These are phyloP conservation scores for Petunia secreta DNA, from an alignment of 257 asterid species.

Conservation along the genomic window DNA sequence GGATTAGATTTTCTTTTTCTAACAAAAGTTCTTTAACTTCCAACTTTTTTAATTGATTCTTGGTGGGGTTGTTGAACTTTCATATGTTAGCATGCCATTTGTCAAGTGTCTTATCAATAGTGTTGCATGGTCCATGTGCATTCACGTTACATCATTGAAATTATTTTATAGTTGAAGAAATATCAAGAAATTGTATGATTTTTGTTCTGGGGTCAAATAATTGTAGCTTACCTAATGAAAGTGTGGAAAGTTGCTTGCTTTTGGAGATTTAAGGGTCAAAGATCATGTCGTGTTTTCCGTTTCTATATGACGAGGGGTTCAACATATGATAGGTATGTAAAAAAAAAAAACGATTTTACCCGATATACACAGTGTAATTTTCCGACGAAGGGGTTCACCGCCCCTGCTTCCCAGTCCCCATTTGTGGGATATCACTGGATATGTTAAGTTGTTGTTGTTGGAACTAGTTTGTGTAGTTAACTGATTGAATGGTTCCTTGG, in stretches of 20 bases:
- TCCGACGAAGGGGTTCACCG: too few species aligned
- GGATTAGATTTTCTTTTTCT: not conserved
- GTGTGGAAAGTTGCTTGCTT: not conserved
- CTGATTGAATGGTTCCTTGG: not conserved
- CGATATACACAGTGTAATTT: too few species aligned
- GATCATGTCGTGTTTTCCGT: not conserved
- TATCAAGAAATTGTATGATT: not conserved
- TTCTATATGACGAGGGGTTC: not conserved
- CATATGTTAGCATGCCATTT: not conserved
- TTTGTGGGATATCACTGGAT: too few species aligned
- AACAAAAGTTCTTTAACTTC: not conserved
- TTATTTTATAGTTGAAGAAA: not conserved
- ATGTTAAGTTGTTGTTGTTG: not conserved
- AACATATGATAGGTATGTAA: too few species aligned
- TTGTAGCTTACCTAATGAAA: conserved; percentile 18
- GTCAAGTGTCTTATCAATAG: conserved; percentile 11
- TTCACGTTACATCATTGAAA: conserved; percentile 3
- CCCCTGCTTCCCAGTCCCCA: too few species aligned
- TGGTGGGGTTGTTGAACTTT: conserved; percentile 22
- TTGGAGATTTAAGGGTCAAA: not conserved
- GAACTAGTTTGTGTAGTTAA: not conserved
- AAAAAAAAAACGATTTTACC: too few species aligned
- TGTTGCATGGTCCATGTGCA: conserved; percentile 10
- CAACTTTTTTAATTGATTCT: not conserved
- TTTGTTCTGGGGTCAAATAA: conserved; percentile 1